A percentile compares a stretch with the other conserved stretches of the same genome.
Evolutionary conservation across 257 asterid genomes (phyloP).

Genomic region (Forsythia viridissima): DNA sequence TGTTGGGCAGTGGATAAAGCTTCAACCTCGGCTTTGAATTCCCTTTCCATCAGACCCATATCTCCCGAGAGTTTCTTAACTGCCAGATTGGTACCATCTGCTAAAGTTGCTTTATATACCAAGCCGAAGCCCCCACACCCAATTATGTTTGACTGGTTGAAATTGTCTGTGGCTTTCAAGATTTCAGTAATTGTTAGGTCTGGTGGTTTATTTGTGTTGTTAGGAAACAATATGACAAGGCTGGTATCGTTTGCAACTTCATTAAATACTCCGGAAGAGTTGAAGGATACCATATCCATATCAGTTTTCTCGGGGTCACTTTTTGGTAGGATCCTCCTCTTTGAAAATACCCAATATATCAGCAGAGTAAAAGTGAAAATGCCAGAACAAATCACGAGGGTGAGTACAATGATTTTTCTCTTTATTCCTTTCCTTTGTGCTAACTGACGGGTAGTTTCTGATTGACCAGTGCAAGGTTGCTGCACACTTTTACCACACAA

Average conservation of each 20-base stretch:
- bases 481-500: slow-evolving; percentile 72
- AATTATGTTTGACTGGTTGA: slow-evolving; percentile 81
- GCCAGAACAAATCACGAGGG: slow-evolving; percentile 67
- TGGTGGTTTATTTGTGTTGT: slow-evolving; percentile 49
- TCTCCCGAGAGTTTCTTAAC: slow-evolving; percentile 96
- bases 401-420: slow-evolving; percentile 63
- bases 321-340: slow-evolving; percentile 60
- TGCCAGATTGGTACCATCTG: slow-evolving; percentile 73
- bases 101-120: slow-evolving; percentile 82
- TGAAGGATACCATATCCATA: slow-evolving; percentile 52
- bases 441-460: slow-evolving; percentile 28
- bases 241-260: slow-evolving; percentile 68
- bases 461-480: slow-evolving; percentile 42
- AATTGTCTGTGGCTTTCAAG: slow-evolving; percentile 81
- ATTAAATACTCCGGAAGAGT: slow-evolving; percentile 70
- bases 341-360: slow-evolving; percentile 64
- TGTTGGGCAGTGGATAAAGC: slow-evolving; percentile 93
- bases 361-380: slow-evolving; percentile 58
- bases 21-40: slow-evolving; percentile 95
- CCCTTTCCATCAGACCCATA: slow-evolving; percentile 94
- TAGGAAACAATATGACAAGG: slow-evolving; percentile 74
- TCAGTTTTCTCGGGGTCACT: slow-evolving; percentile 55
- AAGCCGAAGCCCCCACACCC: slow-evolving; percentile 98
- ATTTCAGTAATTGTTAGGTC: slow-evolving; percentile 76
- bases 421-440: slow-evolving; percentile 39